These are phyloP conservation scores for Ascochyta viciae-villosae DNA, from an alignment of 2,329 filamentous ascomycete genomes.

Conservation along the genomic window DNA sequence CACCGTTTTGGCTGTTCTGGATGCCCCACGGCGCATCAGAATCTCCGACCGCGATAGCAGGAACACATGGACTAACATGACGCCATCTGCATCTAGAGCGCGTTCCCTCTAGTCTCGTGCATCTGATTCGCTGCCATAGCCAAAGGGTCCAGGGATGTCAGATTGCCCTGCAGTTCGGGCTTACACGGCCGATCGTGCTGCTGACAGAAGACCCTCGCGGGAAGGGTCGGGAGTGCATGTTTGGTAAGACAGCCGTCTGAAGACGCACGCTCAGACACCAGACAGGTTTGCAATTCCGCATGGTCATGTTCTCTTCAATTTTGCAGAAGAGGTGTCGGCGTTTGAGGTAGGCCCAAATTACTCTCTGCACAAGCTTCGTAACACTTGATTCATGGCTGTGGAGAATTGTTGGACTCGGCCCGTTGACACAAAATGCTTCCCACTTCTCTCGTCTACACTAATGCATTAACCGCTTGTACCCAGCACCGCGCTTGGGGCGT, in stretches of 20 bases:
- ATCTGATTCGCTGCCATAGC: slow-evolving; percentile 16
- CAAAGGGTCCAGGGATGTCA: slow-evolving; percentile 1
- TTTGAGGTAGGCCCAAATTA: too few species aligned
- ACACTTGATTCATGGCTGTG: background rate
- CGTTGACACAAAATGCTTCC: slow-evolving; percentile 1
- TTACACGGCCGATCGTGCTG: slow-evolving; percentile 12
- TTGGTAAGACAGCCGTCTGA: slow-evolving; percentile 4
- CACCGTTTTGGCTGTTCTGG: slow-evolving; percentile 21
- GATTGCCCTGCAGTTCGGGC: slow-evolving; percentile 15
- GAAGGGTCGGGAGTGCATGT: slow-evolving; percentile 4
- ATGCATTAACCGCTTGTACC: background rate
- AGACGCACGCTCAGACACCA: slow-evolving; percentile 2
- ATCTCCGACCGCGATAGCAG: slow-evolving; percentile 32
- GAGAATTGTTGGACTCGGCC: slow-evolving; percentile 10
- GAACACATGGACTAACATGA: slow-evolving; percentile 36
- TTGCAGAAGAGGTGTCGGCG: background rate
- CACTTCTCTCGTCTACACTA: slow-evolving; percentile 1
- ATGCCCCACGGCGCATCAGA: slow-evolving; percentile 17
- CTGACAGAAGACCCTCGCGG: slow-evolving; percentile 3
- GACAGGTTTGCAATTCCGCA: background rate
- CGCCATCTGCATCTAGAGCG: slow-evolving; percentile 33
- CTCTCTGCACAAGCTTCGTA: background rate
- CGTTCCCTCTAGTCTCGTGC: slow-evolving; percentile 5
- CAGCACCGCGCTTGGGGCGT: background rate
- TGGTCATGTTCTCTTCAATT: background rate